Percentiles rank a stretch among this genome's conserved stretches.
phyloP scores from a whole-genome alignment of 2,329 filamentous ascomycete species.

The Aspergillus sp. region DNA sequence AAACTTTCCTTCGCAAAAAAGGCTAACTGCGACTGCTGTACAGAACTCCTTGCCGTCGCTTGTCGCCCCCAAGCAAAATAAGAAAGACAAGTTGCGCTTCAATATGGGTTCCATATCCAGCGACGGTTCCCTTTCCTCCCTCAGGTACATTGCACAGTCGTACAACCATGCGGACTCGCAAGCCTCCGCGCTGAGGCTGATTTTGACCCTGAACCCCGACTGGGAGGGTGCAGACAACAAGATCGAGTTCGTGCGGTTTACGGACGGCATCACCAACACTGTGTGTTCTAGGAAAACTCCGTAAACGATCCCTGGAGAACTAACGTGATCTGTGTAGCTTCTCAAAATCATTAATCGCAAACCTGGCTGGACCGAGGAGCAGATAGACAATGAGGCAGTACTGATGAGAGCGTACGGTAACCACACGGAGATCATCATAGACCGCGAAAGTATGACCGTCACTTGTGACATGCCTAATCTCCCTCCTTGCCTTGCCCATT shows the following conservation, averaged over 20 bases:
- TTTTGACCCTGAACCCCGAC: conserved; percentile 74
- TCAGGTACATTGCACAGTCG: conserved; percentile 62
- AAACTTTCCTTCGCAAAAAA: too few species aligned
- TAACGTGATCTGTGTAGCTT: conserved; percentile 34
- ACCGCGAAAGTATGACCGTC: conserved; percentile 72
- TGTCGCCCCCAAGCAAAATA: too few species aligned
- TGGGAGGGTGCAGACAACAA: conserved; percentile 72
- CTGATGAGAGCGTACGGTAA: conserved; percentile 90
- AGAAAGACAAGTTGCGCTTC: neutral
- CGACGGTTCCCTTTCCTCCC: conserved; percentile 12
- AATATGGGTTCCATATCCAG: conserved; percentile 22
- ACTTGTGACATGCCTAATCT: conserved; percentile 4
- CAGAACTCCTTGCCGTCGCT: too few species aligned
- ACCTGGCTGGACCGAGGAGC: conserved; percentile 65
- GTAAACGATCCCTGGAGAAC: conserved; percentile 5
- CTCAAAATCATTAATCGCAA: conserved; percentile 47
- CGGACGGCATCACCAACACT: conserved; percentile 97
- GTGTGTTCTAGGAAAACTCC: conserved; percentile 37
- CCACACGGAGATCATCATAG: conserved; percentile 91
- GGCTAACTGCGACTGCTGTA: too few species aligned
- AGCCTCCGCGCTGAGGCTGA: conserved; percentile 71
- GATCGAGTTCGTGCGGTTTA: conserved; percentile 85
- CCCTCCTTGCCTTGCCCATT: conserved; percentile 20
- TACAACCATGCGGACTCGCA: conserved; percentile 77
- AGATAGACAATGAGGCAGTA: conserved; percentile 79